These are phyloP conservation scores for Hypoxylon rickii DNA, from an alignment of 495 filamentous ascomycete species.

Conservation along the genomic window DNA sequence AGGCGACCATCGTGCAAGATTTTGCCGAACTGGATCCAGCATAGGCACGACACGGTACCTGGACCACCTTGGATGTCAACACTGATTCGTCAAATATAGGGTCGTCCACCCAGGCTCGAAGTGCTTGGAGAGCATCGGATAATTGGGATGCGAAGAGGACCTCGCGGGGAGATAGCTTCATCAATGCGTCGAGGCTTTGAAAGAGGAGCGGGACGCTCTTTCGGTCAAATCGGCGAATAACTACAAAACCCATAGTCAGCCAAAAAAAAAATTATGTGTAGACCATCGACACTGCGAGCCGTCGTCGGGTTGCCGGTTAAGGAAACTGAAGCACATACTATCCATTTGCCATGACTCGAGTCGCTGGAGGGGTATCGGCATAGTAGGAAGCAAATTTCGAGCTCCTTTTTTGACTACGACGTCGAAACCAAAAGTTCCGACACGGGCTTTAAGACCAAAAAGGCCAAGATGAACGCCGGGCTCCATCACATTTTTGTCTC, in stretches of 20 bases:
- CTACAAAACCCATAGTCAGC: slow-evolving; percentile 11
- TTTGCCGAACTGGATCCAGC: slow-evolving; percentile 25
- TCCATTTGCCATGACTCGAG: slow-evolving; percentile 64
- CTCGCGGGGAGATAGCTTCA: slow-evolving; percentile 39
- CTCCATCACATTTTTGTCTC: slow-evolving; percentile 54
- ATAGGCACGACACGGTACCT: slow-evolving; percentile 45
- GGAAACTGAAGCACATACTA: slow-evolving; percentile 21
- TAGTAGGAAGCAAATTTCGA: slow-evolving; percentile 69
- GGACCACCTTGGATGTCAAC: slow-evolving; percentile 43
- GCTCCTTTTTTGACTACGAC: slow-evolving; percentile 69
- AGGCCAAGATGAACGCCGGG: slow-evolving; percentile 76
- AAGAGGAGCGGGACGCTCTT: slow-evolving; percentile 58
- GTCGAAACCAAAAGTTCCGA: slow-evolving; percentile 69
- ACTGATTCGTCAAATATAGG: slow-evolving; percentile 50
- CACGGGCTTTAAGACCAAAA: slow-evolving; percentile 71
- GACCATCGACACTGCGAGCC: too few relatives aligned
- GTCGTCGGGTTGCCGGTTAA: too few relatives aligned
- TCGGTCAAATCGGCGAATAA: slow-evolving; percentile 63
- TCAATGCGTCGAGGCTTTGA: slow-evolving; percentile 49
- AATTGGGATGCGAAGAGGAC: slow-evolving; percentile 45
- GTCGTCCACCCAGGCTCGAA: slow-evolving; percentile 47
- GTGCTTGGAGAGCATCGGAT: slow-evolving; percentile 40
- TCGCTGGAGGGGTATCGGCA: slow-evolving; percentile 59
- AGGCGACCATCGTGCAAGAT: slow-evolving; percentile 47
- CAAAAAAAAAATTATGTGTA: neutral